A percentile compares a stretch with the other conserved stretches of the same genome.
These are phyloP conservation scores for Afroboletus lepidellus DNA, from an alignment of 1,284 basidiomycete species.

Conservation along the genomic window DNA sequence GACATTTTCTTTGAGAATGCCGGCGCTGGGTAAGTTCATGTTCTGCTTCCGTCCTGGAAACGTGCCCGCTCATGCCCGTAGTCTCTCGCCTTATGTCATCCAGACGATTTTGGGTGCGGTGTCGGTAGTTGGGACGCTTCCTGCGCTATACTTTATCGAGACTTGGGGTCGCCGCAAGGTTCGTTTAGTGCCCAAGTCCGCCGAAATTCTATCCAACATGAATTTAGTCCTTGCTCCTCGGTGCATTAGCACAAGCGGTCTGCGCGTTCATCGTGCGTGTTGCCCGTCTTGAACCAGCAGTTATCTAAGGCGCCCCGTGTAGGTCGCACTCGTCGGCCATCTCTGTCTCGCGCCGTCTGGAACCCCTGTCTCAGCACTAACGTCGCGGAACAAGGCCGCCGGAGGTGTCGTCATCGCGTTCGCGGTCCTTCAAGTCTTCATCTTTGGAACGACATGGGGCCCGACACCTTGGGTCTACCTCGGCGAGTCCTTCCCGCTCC, in stretches of 20 bases:
- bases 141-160: constrained; percentile 66
- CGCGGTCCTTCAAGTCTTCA: constrained; percentile 58
- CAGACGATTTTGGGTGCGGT: constrained; percentile 71
- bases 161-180: constrained; percentile 62
- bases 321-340: constrained; percentile 74
- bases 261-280: constrained; percentile 59
- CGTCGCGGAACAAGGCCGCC: constrained; percentile 43
- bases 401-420: constrained; percentile 56
- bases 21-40: constrained; percentile 50
- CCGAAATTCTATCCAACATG: background rate
- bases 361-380: constrained; percentile 41
- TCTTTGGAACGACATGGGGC: constrained; percentile 57
- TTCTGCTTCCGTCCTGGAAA: background rate
- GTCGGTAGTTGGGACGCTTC: constrained; percentile 63
- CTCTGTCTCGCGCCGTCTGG: constrained; percentile 50
- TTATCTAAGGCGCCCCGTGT: background rate
- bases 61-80: constrained; percentile 19
- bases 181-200: constrained; percentile 10
- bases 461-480: constrained; percentile 61
- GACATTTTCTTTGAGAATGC: constrained; percentile 82
- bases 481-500: constrained; percentile 61
- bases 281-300: background rate
- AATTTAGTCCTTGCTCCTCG: constrained; percentile 60
- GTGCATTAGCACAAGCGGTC: constrained; percentile 58
- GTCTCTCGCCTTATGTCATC: constrained; percentile 68